phyloP scores from a whole-genome alignment of 208 protist genomes.

The Leishmania gerbilli region DNA sequence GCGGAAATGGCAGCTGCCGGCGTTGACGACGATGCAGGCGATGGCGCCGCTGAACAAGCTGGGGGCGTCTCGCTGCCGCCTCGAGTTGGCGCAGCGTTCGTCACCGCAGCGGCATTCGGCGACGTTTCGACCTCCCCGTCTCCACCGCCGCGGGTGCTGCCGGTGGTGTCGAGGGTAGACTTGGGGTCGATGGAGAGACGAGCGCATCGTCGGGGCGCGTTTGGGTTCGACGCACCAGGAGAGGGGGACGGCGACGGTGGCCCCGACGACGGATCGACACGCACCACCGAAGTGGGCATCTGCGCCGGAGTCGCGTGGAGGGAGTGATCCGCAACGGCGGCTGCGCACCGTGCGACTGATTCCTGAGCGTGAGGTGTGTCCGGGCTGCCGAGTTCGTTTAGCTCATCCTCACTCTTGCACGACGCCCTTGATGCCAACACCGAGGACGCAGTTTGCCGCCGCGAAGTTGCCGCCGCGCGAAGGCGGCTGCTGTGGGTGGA shows the following conservation, averaged over 20 bases:
- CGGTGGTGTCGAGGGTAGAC: neutral
- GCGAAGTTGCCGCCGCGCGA: neutral
- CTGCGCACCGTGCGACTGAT: neutral
- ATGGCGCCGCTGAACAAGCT: neutral
- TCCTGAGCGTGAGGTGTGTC: neutral
- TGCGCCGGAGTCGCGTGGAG: neutral
- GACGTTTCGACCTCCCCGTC: neutral
- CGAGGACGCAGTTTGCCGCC: neutral
- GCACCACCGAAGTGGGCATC: neutral
- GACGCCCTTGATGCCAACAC: neutral
- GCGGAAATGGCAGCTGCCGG: neutral
- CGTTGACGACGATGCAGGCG: neutral
- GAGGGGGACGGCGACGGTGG: neutral
- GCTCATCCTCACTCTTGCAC: neutral
- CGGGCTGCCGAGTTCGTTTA: neutral
- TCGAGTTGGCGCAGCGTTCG: neutral
- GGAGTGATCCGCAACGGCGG: neutral
- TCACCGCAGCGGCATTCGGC: neutral
- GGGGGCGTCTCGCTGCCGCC: neutral
- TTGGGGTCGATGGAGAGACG: slow-evolving; percentile 14
- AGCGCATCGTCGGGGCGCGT: neutral
- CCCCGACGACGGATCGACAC: neutral
- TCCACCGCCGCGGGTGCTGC: no score
- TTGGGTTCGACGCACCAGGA: neutral
- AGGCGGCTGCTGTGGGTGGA: slow-evolving; percentile 32